Evolutionary conservation across 2,329 filamentous ascomycete genomes (phyloP), one percentile per base, ranked within the genome.

Genomic region (Cryphonectria nitschkei): DNA sequence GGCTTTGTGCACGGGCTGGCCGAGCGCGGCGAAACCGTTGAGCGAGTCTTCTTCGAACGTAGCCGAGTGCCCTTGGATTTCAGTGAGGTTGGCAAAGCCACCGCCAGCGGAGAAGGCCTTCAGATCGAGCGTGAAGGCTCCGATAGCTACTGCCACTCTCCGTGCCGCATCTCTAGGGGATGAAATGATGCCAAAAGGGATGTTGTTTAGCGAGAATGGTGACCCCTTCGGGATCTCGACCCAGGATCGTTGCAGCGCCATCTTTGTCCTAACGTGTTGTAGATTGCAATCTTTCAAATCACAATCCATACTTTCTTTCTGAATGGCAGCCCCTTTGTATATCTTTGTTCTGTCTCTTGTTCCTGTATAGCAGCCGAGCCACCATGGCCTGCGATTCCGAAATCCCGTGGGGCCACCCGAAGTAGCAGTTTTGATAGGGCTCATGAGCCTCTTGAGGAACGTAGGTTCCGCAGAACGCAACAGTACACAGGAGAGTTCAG

Each of bases 181-280:
- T 39, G 89, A 91, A 78, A 96, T 93, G 82, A 96, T 90, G 76
- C 93, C 93, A 77, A 95, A 95, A 1, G 93, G 93, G 68, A 96
- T 91, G 78, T 95, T 95, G 76, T 90, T 89, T 68, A 95, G 83
- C 7, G 92, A 93, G 81, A 95, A 95, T 75, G 80, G 80, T 58
- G 76, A 79, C 5, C 78, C 76, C 14, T 79, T 76, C 22, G 79
- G 74, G 29, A 83, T 74, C 13, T 75, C 65, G 13, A 80, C 70
- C 78, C 78, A 80, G 46, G 78, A 79, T 58, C 61, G 43, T 9
- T 63, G 43, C 7, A 50, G 29, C 41, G 67, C 43, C 67, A 68
- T 68, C 34, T 22, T 64, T 26, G 50, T 54, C 22, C 50, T 54
- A 22, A n/a, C n/a, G 50, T 26, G n/a, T 22, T 26, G 22, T 54